Percentiles rank a stretch among this genome's conserved stretches.
phyloP scores from a whole-genome alignment of 1,139 yeast genomes.

The Saccharomyces hybrid region DNA sequence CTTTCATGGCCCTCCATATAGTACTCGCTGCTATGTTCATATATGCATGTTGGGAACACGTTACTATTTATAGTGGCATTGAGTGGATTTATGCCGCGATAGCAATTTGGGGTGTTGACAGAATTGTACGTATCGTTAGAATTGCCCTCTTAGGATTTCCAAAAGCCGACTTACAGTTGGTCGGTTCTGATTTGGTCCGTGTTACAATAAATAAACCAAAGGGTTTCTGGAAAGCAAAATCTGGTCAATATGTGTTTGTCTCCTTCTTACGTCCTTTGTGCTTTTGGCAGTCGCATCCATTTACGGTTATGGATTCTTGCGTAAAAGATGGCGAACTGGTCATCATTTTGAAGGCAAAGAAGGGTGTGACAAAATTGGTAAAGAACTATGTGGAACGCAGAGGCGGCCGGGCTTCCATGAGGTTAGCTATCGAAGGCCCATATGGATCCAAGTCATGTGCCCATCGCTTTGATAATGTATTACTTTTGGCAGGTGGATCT shows the following conservation, averaged over 20 bases:
- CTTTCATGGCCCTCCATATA: conserved; percentile 54
- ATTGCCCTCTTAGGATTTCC: conserved; percentile 40
- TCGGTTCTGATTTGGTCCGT: conserved; percentile 36
- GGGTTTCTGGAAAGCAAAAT: conserved; percentile 33
- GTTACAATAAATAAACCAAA: conserved; percentile 31
- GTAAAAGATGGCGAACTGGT: conserved; percentile 28
- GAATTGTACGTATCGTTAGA: conserved; percentile 45
- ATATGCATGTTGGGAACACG: conserved; percentile 56
- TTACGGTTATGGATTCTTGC: conserved; percentile 42
- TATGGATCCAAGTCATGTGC: conserved; percentile 37
- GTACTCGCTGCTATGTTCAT: conserved; percentile 49
- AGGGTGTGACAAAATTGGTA: conserved; percentile 38
- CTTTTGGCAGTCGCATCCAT: conserved; percentile 72
- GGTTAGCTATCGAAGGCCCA: conserved; percentile 56
- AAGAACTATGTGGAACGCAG: conserved; percentile 23
- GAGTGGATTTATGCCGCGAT: conserved; percentile 44
- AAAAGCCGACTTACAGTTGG: conserved; percentile 42
- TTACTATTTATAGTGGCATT: conserved; percentile 38
- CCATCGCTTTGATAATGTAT: conserved; percentile 40
- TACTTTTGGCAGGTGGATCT: conserved; percentile 63
- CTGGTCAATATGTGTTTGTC: conserved; percentile 28
- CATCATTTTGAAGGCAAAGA: conserved; percentile 42
- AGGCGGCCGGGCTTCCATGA: conserved; percentile 22
- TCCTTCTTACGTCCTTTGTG: conserved; percentile 30
- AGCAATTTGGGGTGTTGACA: conserved; percentile 60